A percentile compares a stretch with the other conserved stretches of the same genome.
Conservation (phyloP, 306 rosid genomes). For the Cicer yamashitae region DNA sequence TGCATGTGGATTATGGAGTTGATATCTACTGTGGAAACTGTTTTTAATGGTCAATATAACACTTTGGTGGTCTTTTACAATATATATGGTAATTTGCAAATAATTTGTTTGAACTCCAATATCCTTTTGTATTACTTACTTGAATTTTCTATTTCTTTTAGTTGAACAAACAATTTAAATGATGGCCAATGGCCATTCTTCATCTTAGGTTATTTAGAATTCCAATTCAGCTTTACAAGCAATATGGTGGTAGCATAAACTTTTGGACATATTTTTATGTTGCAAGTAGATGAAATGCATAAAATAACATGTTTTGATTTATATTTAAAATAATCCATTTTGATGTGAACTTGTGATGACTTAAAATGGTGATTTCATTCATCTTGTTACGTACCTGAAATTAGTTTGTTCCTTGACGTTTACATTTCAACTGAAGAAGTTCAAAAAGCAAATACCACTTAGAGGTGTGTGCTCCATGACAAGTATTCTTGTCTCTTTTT, state of each 20-base stretch:
- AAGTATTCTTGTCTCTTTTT: constrained; percentile 11
- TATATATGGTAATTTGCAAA: constrained; percentile 27
- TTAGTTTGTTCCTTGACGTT: constrained; percentile 24
- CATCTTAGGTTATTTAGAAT: constrained; percentile 7
- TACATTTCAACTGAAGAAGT: constrained; percentile 8
- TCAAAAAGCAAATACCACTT: constrained; percentile 27
- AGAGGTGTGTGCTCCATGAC: constrained; percentile 32
- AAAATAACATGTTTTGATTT: constrained; percentile 25
- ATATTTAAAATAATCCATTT: constrained; percentile 17
- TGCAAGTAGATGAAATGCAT: constrained; percentile 9
- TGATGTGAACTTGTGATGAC: constrained; percentile 20
- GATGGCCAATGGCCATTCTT: neutral
- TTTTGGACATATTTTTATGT: constrained; percentile 10
- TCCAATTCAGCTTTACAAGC: constrained; percentile 3
- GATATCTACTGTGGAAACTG: constrained; percentile 20
- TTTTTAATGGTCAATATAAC: constrained; percentile 25
- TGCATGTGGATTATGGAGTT: constrained; percentile 28
- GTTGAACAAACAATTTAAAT: constrained; percentile 7
- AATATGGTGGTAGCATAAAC: constrained; percentile 14
- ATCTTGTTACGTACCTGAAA: constrained; percentile 28
- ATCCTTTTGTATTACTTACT: constrained; percentile 22
- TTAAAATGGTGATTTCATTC: constrained; percentile 25
- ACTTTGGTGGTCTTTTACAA: neutral
- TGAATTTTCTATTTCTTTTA: constrained; percentile 10
- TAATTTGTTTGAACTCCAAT: constrained; percentile 20